phyloP scores from a whole-genome alignment of 2,329 filamentous ascomycete species.

The Sporothrix brasiliensis region DNA sequence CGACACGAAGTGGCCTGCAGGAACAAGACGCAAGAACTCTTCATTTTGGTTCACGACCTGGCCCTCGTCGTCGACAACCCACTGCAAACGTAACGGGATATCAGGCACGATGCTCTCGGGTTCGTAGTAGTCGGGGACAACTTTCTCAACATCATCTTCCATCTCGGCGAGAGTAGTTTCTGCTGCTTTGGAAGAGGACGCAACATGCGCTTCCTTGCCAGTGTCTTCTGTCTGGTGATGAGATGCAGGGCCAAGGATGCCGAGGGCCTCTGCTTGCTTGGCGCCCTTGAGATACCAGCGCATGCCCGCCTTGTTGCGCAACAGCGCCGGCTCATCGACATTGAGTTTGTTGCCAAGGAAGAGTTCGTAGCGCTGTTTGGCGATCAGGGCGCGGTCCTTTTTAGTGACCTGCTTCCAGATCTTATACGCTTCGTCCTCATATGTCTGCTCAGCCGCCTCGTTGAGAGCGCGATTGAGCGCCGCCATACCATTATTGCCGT shows the following conservation, averaged over 20 bases:
- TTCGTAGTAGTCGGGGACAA: conserved; percentile 94
- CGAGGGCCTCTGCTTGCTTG: conserved; percentile 64
- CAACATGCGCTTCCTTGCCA: not conserved
- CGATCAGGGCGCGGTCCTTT: conserved; percentile 83
- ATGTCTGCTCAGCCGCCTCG: conserved; percentile 71
- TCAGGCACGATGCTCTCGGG: conserved; percentile 83
- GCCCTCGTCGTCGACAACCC: conserved; percentile 87
- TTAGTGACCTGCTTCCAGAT: conserved; percentile 99
- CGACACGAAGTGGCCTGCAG: conserved; percentile 72
- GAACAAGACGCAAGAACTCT: conserved; percentile 78
- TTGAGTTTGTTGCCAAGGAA: conserved; percentile 87
- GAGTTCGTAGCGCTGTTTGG: conserved; percentile 81
- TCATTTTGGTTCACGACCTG: conserved; percentile 86
- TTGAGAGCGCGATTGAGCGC: conserved; percentile 64
- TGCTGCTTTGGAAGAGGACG: conserved; percentile 52
- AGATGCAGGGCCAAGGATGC: conserved; percentile 44
- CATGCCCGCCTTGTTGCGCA: conserved; percentile 87
- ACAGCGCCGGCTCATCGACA: conserved; percentile 79
- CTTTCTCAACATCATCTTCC: conserved; percentile 79
- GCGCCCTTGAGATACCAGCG: conserved; percentile 81
- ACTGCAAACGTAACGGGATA: conserved; percentile 74
- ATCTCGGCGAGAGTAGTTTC: conserved; percentile 83
- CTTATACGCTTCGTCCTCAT: conserved; percentile 93
- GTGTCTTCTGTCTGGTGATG: conserved; percentile 42
- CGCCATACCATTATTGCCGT: conserved; percentile 65